Conservation (phyloP, 345 rosid genomes). For the Heritiera fomes region DNA sequence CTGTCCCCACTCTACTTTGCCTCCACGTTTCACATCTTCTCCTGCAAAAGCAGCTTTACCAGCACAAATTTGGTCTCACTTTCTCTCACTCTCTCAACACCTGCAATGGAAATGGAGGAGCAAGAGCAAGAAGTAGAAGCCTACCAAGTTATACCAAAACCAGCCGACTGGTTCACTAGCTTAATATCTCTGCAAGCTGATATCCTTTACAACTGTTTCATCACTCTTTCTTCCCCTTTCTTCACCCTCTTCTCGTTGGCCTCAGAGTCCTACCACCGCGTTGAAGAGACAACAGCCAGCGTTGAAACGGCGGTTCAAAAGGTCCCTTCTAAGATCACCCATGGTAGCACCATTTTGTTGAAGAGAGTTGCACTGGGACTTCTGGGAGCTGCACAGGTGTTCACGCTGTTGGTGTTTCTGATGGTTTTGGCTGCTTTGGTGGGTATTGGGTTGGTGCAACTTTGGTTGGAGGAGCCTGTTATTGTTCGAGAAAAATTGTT, state of each 20-base stretch:
- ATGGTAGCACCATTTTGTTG: conserved; percentile 19
- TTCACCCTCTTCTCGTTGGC: conserved; percentile 36
- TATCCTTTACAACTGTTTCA: conserved; percentile 48
- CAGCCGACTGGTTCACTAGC: conserved; percentile 45
- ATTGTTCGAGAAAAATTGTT: conserved; percentile 51
- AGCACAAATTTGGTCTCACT: conserved; percentile 4
- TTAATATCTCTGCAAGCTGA: conserved; percentile 52
- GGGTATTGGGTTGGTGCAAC: conserved; percentile 56
- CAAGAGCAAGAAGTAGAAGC: conserved; percentile 22
- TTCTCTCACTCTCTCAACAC: background rate
- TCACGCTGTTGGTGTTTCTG: conserved; percentile 42
- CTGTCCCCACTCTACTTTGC: background rate
- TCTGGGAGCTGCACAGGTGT: conserved; percentile 56
- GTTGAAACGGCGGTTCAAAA: conserved; percentile 43
- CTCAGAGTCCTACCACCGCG: conserved; percentile 53
- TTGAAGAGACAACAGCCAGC: conserved; percentile 34
- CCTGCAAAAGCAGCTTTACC: conserved; percentile 4
- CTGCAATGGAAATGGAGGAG: conserved; percentile 21
- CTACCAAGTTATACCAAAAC: conserved; percentile 26
- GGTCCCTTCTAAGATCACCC: conserved; percentile 19
- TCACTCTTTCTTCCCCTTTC: conserved; percentile 53
- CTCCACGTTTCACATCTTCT: conserved; percentile 20
- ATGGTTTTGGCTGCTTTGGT: conserved; percentile 47
- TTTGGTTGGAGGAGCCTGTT: conserved; percentile 71
- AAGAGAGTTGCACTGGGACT: conserved; percentile 54